Evolutionary conservation across 2,329 filamentous ascomycete species (phyloP).

Genomic region (Microdochium nivale): DNA sequence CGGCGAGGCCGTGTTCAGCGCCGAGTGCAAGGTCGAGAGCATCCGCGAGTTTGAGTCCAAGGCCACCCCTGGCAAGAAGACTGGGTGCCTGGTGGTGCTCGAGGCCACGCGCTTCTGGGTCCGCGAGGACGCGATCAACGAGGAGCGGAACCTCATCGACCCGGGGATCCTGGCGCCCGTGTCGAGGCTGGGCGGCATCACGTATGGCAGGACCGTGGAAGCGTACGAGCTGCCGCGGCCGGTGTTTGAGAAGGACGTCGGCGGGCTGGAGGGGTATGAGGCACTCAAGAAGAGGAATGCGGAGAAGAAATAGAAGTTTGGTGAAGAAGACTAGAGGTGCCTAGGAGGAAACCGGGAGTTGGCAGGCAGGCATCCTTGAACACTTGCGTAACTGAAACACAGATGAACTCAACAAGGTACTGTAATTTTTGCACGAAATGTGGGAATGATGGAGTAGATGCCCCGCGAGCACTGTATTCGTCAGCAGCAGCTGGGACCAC

Average conservation of each 20-base stretch:
- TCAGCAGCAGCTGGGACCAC: too few relatives aligned
- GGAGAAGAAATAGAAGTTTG: conserved; percentile 2
- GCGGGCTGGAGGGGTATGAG: conserved; percentile 43
- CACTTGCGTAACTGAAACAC: too few relatives aligned
- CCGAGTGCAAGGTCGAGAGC: conserved; percentile 74
- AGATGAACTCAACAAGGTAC: too few relatives aligned
- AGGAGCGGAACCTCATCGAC: conserved; percentile 66
- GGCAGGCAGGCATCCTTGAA: too few relatives aligned
- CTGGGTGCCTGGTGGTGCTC: conserved; percentile 64
- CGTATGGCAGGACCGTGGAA: conserved; percentile 65
- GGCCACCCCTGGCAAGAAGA: conserved; percentile 62
- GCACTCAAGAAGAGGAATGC: conserved; percentile 42
- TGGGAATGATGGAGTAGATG: too few relatives aligned
- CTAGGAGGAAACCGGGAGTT: too few relatives aligned
- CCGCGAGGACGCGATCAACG: conserved; percentile 77
- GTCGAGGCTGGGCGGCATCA: conserved; percentile 75
- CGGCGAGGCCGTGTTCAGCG: conserved; percentile 70
- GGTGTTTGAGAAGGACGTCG: conserved; percentile 42
- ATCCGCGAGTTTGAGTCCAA: conserved; percentile 70
- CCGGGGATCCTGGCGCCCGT: conserved; percentile 69
- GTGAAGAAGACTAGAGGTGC: too few relatives aligned
- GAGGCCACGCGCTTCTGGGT: conserved; percentile 87
- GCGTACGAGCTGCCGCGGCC: conserved; percentile 63
- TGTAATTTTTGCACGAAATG: too few relatives aligned
- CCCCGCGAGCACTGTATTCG: too few relatives aligned